Conservation (phyloP, 352 stramenopile species). For the Elongisporangium senticosum region DNA sequence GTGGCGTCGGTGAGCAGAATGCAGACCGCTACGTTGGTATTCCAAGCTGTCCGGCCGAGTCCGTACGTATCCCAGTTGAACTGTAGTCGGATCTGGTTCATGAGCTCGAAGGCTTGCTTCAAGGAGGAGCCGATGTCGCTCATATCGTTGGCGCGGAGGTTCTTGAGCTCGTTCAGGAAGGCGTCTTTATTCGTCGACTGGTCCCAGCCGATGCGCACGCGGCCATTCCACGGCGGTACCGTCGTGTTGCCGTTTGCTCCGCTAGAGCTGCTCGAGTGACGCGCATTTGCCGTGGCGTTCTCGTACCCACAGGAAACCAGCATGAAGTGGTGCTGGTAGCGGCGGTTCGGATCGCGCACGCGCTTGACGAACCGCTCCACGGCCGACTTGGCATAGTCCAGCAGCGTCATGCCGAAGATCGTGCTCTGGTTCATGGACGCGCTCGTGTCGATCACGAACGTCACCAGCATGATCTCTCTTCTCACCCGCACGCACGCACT, state of each 20-base stretch:
- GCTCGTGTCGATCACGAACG: slow-evolving; percentile 88
- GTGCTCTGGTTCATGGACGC: slow-evolving; percentile 89
- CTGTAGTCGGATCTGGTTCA: slow-evolving; percentile 86
- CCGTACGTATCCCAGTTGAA: slow-evolving; percentile 88
- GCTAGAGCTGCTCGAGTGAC: slow-evolving; percentile 3
- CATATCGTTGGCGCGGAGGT: slow-evolving; percentile 69
- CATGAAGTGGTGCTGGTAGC: slow-evolving; percentile 89
- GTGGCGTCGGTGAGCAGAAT: slow-evolving; percentile 82
- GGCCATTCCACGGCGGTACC: slow-evolving; percentile 37
- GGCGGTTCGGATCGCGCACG: slow-evolving; percentile 70
- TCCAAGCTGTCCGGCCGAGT: slow-evolving; percentile 71
- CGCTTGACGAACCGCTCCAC: slow-evolving; percentile 87
- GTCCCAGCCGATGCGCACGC: slow-evolving; percentile 82
- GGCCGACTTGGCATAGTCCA: slow-evolving; percentile 86
- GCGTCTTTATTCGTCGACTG: slow-evolving; percentile 82
- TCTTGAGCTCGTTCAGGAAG: slow-evolving; percentile 81
- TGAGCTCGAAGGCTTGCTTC: slow-evolving; percentile 80
- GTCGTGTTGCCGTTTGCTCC: not conserved
- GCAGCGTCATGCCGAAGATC: slow-evolving; percentile 82
- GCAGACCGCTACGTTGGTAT: slow-evolving; percentile 80
- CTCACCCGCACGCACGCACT: not conserved
- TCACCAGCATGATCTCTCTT: slow-evolving; percentile 63
- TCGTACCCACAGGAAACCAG: slow-evolving; percentile 70
- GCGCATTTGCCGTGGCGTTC: slow-evolving; percentile 18
- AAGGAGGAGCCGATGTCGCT: slow-evolving; percentile 72